Conservation (phyloP, 2,329 filamentous ascomycete genomes). For the Biscogniauxia mediterranea region DNA sequence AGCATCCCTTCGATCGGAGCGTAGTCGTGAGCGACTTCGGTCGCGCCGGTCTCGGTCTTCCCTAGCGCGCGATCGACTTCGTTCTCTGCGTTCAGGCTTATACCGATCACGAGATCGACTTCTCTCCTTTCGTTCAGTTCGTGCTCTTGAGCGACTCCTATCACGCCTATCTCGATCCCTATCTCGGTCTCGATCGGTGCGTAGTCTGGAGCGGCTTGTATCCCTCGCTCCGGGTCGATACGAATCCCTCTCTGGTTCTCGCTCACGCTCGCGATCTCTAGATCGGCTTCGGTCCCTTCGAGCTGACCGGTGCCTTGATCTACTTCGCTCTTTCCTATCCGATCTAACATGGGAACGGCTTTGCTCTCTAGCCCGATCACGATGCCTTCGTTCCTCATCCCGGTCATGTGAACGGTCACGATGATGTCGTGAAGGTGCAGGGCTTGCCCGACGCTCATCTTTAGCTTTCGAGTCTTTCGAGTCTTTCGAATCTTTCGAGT, state of each 20-base stretch:
- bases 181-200: constrained; percentile 22
- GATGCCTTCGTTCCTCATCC: constrained; percentile 30
- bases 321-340: constrained; percentile 28
- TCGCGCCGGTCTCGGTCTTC: constrained; percentile 32
- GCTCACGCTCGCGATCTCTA: constrained; percentile 33
- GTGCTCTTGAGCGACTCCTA: constrained; percentile 22
- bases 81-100: constrained; percentile 29
- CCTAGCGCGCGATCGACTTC: constrained; percentile 28
- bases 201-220: constrained; percentile 28
- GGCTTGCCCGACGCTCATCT: constrained; percentile 28
- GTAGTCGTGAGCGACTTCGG: constrained; percentile 26
- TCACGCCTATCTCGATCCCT: constrained; percentile 20
- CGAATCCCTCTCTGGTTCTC: constrained; percentile 31
- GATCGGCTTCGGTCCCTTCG: constrained; percentile 38
- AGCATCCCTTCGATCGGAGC: constrained; percentile 21
- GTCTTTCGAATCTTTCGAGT: constrained; percentile 18
- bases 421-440: constrained; percentile 25
- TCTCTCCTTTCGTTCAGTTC: constrained; percentile 23
- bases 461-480: constrained; percentile 16
- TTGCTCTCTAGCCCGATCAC: constrained; percentile 28
- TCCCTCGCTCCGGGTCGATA: constrained; percentile 32
- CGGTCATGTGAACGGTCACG: constrained; percentile 25
- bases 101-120: constrained; percentile 31
- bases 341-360: constrained; percentile 30
- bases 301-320: constrained; percentile 25